Percentiles rank a stretch among this genome's conserved stretches.
These are phyloP conservation scores for Xylariaceae sp. DNA, from an alignment of 2,329 filamentous ascomycete genomes.

Conservation along the genomic window DNA sequence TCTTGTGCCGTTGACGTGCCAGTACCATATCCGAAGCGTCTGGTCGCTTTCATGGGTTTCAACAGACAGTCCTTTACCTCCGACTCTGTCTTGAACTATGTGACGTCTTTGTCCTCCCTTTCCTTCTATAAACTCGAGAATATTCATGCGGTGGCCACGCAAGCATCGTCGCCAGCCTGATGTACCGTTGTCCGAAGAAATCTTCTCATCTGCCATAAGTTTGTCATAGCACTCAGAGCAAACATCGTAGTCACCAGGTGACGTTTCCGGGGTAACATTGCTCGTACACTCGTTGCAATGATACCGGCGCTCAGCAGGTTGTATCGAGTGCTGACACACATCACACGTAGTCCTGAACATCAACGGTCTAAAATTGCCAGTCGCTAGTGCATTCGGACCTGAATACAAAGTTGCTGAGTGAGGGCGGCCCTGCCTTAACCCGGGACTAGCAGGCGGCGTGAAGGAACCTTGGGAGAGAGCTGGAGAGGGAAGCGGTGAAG, in stretches of 20 bases:
- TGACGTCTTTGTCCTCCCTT: constrained; percentile 64
- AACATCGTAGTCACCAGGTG: constrained; percentile 78
- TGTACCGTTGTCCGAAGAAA: constrained; percentile 71
- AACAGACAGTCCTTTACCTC: constrained; percentile 66
- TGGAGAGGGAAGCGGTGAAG: constrained; percentile 21
- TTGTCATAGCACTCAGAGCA: constrained; percentile 74
- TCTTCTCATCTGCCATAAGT: constrained; percentile 58
- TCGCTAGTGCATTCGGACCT: constrained; percentile 42
- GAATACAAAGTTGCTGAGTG: constrained; percentile 45
- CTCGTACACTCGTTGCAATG: constrained; percentile 76
- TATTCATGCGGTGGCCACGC: constrained; percentile 76
- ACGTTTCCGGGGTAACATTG: constrained; percentile 41
- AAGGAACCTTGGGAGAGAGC: constrained; percentile 23
- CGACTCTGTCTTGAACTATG: constrained; percentile 69
- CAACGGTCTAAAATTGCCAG: constrained; percentile 61
- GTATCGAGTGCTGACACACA: constrained; percentile 69
- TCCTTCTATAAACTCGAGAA: constrained; percentile 70
- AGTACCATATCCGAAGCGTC: constrained; percentile 48
- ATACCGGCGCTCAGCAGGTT: constrained; percentile 64
- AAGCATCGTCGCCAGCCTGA: constrained; percentile 81
- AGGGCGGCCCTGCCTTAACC: constrained; percentile 26
- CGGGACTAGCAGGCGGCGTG: constrained; percentile 33
- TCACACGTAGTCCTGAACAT: constrained; percentile 75
- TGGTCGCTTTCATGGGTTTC: constrained; percentile 44
- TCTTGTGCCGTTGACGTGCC: constrained; percentile 40